Evolutionary conservation across 2,329 filamentous ascomycete species (phyloP).

Genomic region (Trichoderma endophyticum): DNA sequence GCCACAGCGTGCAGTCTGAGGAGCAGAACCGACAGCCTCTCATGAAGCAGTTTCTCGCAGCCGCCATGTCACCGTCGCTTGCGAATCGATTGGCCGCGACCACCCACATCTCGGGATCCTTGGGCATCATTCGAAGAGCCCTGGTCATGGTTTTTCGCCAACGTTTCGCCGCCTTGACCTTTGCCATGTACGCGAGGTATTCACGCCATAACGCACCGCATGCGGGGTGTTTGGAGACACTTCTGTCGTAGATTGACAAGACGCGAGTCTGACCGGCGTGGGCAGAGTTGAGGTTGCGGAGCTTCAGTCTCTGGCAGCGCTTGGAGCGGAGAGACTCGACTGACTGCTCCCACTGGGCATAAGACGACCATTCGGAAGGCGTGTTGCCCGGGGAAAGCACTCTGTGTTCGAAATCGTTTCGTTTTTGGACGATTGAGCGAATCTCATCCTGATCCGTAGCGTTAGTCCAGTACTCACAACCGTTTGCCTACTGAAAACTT

Average conservation of each 20-base stretch:
- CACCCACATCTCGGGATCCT: constrained; percentile 80
- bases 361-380: constrained; percentile 77
- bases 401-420: constrained; percentile 89
- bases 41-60: constrained; percentile 81
- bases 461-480: neutral
- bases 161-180: constrained; percentile 62
- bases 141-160: constrained; percentile 63
- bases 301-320: constrained; percentile 74
- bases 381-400: constrained; percentile 77
- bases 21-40: constrained; percentile 87
- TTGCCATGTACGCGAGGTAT: constrained; percentile 78
- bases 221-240: constrained; percentile 77
- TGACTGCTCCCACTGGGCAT: constrained; percentile 69
- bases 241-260: constrained; percentile 85
- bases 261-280: constrained; percentile 77
- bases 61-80: constrained; percentile 78
- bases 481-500: neutral
- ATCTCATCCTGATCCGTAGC: constrained; percentile 70
- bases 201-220: constrained; percentile 82
- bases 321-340: constrained; percentile 77
- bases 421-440: constrained; percentile 78
- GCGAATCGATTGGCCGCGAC: constrained; percentile 78
- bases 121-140: constrained; percentile 80
- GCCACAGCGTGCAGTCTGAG: constrained; percentile 69
- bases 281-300: constrained; percentile 63